Base-by-base conservation (phyloP, 2,329 filamentous ascomycete genomes). In the Fusarium temperatum region DNA sequence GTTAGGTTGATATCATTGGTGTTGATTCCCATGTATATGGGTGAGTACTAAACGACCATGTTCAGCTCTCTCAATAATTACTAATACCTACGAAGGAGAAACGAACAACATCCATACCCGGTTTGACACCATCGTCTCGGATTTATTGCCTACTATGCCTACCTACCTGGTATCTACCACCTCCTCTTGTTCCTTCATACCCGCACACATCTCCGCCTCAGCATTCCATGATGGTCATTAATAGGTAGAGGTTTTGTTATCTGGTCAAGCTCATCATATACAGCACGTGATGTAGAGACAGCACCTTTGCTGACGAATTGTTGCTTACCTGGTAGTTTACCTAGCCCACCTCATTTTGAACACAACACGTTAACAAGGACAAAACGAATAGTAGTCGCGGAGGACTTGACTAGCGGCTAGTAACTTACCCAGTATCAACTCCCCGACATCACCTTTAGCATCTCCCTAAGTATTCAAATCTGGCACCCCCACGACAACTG, bases 251-350 rank as follows among this genome's bases (percentile, higher is more conserved):
- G n/a, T 30, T 42, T 44, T 48, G 32, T 41, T 63, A 44, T 42
- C 63, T 61, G n/a, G 42, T 35, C 63, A 50, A 56, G 63, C 63
- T 45, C 39, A 41, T 38, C 22, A 45, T 44, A 15, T 35, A 35
- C 32, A 35, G 36, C n/a, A 30, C n/a, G 20, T 41, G 51, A 45
- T 55, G 26, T 45, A 42, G 17, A 36, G 42, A 65, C 44, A 69
- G 24, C 48, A 38, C 53, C 26, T 57, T 57, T 70, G 57, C 58
- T 72, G 64, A 72, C 54, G 47, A 65, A 48, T 63, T 54, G 45
- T n/a, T 36, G 51, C 50, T 32, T 20, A 47, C 20, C 44, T 54
- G 28, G 63, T 28, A 36, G 32, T 15, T 42, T 48, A 47, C 30
- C 55, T 35, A 35, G 14, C 14, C 32, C 66, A 68, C 47, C 35